Conservation (phyloP, 306 rosid species). For the Castanea mollissima region DNA sequence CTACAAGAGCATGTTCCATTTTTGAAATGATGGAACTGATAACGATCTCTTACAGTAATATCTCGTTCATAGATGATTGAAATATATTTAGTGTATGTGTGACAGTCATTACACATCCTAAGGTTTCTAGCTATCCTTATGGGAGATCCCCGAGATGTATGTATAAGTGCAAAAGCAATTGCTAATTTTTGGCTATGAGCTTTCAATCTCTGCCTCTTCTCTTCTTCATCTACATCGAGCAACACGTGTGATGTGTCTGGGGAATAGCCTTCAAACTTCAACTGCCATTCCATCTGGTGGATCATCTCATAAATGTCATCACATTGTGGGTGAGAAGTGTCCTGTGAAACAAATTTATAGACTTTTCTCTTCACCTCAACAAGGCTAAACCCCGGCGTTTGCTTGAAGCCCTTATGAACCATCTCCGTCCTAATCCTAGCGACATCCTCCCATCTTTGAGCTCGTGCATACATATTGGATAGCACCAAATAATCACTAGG, state of each 20-base stretch:
- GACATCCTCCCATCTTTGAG: constrained; percentile 58
- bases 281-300: constrained; percentile 97
- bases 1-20: constrained; percentile 81
- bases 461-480: constrained; percentile 70
- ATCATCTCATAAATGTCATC: constrained; percentile 54
- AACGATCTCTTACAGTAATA: constrained; percentile 63
- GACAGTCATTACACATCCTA: constrained; percentile 87
- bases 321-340: constrained; percentile 50
- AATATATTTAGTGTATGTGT: constrained; percentile 66
- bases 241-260: constrained; percentile 73
- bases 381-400: constrained; percentile 67
- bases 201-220: constrained; percentile 74
- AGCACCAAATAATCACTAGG: constrained; percentile 67
- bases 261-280: constrained; percentile 78
- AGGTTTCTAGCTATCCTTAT: constrained; percentile 71
- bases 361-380: constrained; percentile 67
- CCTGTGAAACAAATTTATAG: constrained; percentile 75
- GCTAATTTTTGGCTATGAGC: constrained; percentile 84
- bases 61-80: constrained; percentile 62
- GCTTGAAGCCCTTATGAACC: constrained; percentile 45
- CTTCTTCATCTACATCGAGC: constrained; percentile 73
- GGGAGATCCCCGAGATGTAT: constrained; percentile 59
- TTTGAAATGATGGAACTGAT: constrained; percentile 81
- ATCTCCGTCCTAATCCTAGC: constrained; percentile 64
- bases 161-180: constrained; percentile 72